Base-by-base conservation (phyloP, 2,329 filamentous ascomycete genomes). In the Talaromyces sp. region DNA sequence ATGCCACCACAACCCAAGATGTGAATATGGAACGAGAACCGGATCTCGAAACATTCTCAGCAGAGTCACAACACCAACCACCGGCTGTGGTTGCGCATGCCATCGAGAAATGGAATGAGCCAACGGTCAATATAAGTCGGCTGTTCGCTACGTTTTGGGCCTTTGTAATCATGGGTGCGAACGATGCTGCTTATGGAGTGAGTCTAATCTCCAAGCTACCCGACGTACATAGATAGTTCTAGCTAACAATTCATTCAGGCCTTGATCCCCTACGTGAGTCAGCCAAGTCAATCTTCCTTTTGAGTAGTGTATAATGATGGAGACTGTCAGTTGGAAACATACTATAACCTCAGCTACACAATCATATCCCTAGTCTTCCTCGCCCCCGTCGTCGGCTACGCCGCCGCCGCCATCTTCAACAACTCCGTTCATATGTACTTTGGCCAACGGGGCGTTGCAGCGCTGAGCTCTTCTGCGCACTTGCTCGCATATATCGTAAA, bases 371-470 rank as follows among this genome's bases (percentile, higher is more conserved):
- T 84, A 3, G 74, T 83, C 64, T 84, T 84, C 72, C 76, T 84
- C 13, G 76, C 81, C 19, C 82, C 82, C 0, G 78, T 82, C 39
- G 69, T 79, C 7, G 82, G 82, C n/a, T 84, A 83, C 70, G 78
- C 77, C 14, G 65, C 74, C 2, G 77, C 81, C 1, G 81, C 82
- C 9, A 67, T 83, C 22, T 66, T 78, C 39, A 82, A 81, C 68
- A 80, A 81, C 65, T 60, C 65, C 6, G 72, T 82, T 31, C 82
- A 84, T 69, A 70, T 72, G 56, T 70, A 68, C 16, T 67, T 79
- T 35, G 91, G 91, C 37, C 90, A 92, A 73, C 83, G 89, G 27
- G 91, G 91, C 14, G 84, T 93, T 16, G 89, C 90, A 16, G 72
- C 90, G 58, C 71, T 91, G 1, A 87, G 83, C 0, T 86, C 89